Evolutionary conservation across 148 eudicot genomes (phyloP), one percentile per base, ranked within the genome.

Genomic region (Camellia sinensis): DNA sequence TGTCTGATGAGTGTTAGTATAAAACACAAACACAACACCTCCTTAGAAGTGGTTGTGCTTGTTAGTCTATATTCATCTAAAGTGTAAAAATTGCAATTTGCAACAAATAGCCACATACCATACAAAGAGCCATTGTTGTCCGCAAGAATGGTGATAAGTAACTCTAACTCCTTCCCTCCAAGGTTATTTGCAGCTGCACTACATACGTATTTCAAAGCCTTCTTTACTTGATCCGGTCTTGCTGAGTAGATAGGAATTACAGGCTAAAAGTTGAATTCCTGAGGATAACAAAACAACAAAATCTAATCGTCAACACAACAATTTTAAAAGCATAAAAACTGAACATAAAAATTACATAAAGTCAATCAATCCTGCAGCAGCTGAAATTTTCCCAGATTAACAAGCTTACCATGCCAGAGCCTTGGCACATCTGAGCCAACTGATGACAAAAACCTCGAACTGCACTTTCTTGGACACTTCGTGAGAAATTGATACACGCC

Each of bases 401-500:
- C 17, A 76, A 68, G 48, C 29, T 70, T 86, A 92, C 97, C 93
- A 92, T 92, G 76, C 97, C 97, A 40, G 97, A 90, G 74, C 84
- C 85, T 86, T 80, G 89, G 74, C 97, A 92, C 92, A 89, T 92
- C 80, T 89, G 91, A 41, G 87, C 88, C 82, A 92, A 84, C 83
- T 92, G 92, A 67, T 88, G 88, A 78, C 97, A 92, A 85, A 92
- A 92, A 44, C 87, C 91, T 83, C 90, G 91, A 77, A 89, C 97
- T 14, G 83, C 79, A 67, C 79, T 86, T 62, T 92, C 97, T 85
- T 87, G 92, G 37, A 92, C 94, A 67, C 81, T 88, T 71, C 89
- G 86, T 41, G 97, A 91, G 84, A 92, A 92, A 87, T 92, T 92
- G 79, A 92, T 88, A 80, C 97, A 92, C 5, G 92, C 93, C 97